phyloP scores from a whole-genome alignment of 2,329 filamentous ascomycete species.

The Fusarium denticulatum region DNA sequence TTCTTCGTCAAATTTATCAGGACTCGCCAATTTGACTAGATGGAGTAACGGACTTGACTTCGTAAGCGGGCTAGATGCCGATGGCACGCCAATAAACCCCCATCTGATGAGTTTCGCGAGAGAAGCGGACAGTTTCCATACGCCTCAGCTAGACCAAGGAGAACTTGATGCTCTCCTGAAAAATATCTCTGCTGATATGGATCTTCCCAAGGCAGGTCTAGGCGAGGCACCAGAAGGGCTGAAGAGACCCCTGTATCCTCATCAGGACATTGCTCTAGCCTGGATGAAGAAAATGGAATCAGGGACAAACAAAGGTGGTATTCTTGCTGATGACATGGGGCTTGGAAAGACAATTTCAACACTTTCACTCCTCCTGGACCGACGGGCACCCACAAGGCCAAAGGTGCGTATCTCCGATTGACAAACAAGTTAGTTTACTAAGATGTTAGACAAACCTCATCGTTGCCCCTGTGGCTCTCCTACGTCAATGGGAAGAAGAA shows the following conservation, averaged over 20 bases:
- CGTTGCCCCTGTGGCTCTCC: constrained; percentile 80
- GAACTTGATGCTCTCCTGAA: constrained; percentile 76
- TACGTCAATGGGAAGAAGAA: constrained; percentile 87
- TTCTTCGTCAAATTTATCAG: constrained; percentile 8
- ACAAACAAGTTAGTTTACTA: constrained; percentile 33
- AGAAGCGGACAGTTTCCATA: constrained; percentile 46
- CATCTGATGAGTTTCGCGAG: constrained; percentile 49
- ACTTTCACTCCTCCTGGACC: constrained; percentile 77
- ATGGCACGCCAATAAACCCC: constrained; percentile 50
- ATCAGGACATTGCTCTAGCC: constrained; percentile 83
- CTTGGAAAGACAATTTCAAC: constrained; percentile 90
- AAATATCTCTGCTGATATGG: constrained; percentile 78
- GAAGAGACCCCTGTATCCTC: constrained; percentile 76
- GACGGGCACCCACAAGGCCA: constrained; percentile 62
- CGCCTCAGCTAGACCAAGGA: constrained; percentile 58
- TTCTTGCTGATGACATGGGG: constrained; percentile 94
- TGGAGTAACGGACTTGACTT: constrained; percentile 53
- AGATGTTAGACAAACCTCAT: constrained; percentile 79
- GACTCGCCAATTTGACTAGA: constrained; percentile 50
- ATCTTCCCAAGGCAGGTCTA: constrained; percentile 68
- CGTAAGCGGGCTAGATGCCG: constrained; percentile 46
- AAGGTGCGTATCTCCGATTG: constrained; percentile 43
- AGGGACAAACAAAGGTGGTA: constrained; percentile 83
- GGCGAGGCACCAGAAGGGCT: constrained; percentile 77
- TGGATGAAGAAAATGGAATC: constrained; percentile 88